Conservation (phyloP, 2,329 filamentous ascomycete genomes). For the Monilinia fructicola region DNA sequence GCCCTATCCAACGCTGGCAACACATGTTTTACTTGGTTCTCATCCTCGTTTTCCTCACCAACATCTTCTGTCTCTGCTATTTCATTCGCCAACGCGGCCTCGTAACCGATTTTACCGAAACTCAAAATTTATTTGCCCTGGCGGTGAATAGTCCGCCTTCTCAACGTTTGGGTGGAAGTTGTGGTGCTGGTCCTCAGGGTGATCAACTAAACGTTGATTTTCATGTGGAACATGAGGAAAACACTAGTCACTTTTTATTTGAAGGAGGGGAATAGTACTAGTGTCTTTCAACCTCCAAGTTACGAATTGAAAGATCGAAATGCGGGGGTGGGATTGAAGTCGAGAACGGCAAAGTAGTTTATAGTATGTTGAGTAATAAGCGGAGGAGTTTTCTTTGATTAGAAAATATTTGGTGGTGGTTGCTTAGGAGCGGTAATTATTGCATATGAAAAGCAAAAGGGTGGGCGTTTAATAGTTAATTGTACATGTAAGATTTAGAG, state of each 20-base stretch:
- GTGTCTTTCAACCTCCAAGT: not conserved
- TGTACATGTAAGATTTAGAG: not conserved
- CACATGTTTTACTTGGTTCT: conserved; percentile 67
- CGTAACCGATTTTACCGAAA: conserved; percentile 77
- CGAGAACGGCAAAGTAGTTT: conserved; percentile 26
- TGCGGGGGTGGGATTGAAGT: conserved; percentile 14
- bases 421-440: not conserved
- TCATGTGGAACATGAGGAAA: conserved; percentile 47
- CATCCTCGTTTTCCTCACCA: conserved; percentile 63
- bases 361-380: conserved; percentile 31
- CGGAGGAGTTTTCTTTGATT: conserved; percentile 26
- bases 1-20: conserved; percentile 61
- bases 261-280: conserved; percentile 40
- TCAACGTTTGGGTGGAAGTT: conserved; percentile 52
- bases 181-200: conserved; percentile 52
- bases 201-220: conserved; percentile 43
- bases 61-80: conserved; percentile 64
- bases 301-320: conserved; percentile 25
- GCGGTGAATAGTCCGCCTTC: conserved; percentile 64
- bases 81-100: conserved; percentile 55
- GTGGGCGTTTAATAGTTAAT: not conserved
- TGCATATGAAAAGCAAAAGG: not conserved
- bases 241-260: conserved; percentile 56
- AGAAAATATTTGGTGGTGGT: too few species aligned
- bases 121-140: conserved; percentile 70